phyloP scores from a whole-genome alignment of 2,329 filamentous ascomycete genomes.

The Neonectria hederae region DNA sequence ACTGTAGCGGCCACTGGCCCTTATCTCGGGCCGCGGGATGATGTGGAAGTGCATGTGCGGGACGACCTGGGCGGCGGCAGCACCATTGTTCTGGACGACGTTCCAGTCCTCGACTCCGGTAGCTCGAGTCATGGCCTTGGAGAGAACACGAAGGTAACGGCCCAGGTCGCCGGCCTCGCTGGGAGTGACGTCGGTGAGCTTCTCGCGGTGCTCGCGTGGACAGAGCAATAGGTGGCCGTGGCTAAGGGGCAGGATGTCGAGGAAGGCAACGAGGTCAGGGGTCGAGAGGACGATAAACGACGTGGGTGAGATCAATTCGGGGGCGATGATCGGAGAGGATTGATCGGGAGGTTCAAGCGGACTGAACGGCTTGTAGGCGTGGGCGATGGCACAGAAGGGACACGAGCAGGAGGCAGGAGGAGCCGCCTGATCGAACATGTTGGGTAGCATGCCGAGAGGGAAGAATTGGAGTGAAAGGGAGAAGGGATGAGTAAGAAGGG shows the following conservation, averaged over 20 bases:
- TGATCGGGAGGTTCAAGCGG: conserved; percentile 54
- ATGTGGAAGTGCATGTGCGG: conserved; percentile 95
- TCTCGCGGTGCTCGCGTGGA: conserved; percentile 79
- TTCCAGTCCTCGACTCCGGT: conserved; percentile 89
- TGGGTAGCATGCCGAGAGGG: background rate
- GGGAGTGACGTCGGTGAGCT: conserved; percentile 75
- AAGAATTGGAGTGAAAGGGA: background rate
- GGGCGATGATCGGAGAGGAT: conserved; percentile 43
- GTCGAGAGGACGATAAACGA: conserved; percentile 81
- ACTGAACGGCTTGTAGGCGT: conserved; percentile 58
- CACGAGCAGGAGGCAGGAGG: conserved; percentile 54
- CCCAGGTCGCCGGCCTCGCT: conserved; percentile 74
- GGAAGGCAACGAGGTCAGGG: conserved; percentile 80
- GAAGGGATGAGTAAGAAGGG: background rate
- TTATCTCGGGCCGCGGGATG: conserved; percentile 81
- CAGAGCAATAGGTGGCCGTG: conserved; percentile 85
- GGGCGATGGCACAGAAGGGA: conserved; percentile 70
- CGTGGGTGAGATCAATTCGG: conserved; percentile 52
- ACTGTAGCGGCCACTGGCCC: conserved; percentile 61
- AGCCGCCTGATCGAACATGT: conserved; percentile 50
- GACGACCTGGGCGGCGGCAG: conserved; percentile 89
- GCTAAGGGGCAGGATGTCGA: conserved; percentile 92
- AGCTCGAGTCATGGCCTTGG: conserved; percentile 72
- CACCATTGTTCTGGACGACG: conserved; percentile 94
- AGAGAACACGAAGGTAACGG: conserved; percentile 74